Base-by-base conservation (phyloP, 805 yeast genomes). In the Lachancea nothofagi region DNA sequence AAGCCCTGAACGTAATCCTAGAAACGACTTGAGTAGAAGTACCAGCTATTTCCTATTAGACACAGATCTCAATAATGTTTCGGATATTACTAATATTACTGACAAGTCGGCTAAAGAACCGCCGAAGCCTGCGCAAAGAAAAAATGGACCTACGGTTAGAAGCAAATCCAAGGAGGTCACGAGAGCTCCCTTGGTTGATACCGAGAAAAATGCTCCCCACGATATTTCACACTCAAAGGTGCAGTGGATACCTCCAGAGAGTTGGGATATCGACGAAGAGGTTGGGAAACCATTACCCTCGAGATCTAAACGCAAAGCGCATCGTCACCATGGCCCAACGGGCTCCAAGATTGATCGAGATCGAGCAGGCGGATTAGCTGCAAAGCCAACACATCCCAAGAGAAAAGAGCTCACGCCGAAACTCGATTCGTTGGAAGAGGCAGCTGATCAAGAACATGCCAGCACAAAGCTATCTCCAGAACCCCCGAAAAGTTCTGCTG, bases 231-330 rank as follows among this genome's bases (percentile, higher is more conserved):
- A 32, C 9, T 26, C 40, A 10, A 38, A 34, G 31, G 38, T 27
- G 18, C 54, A 50, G 36, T 77, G 82, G 82, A 62, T 59, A 19
- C 75, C 82, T 4, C 82, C 82, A 2, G 80, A 76, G 40, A 70
- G 75, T 45, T 77, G 82, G 82, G 78, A 75, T 49, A 80, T 76
- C 7, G 74, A 71, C 44, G 44, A 47, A 19, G 45, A 37, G 30
- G 31, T 36, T 4, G 52, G 54, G 18, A 28, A 38, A 19, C 29
- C 34, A 20, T 15, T 33, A 30, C 13, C 31, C 12, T 25, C 13
- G 18, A 40, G 31, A 35, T 18, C 19, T 13, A 38, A 35, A 19
- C 29, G 14, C 37, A 36, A 21, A 29, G 21, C 29, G 17, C 34
- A 18, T 42, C 50, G 17, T 14, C 54, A 24, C 39, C 38, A 29